Percentiles rank a stretch among this genome's conserved stretches.
Evolutionary conservation across 2,329 filamentous ascomycete species (phyloP).

Genomic region (Nectriaceae sp.): DNA sequence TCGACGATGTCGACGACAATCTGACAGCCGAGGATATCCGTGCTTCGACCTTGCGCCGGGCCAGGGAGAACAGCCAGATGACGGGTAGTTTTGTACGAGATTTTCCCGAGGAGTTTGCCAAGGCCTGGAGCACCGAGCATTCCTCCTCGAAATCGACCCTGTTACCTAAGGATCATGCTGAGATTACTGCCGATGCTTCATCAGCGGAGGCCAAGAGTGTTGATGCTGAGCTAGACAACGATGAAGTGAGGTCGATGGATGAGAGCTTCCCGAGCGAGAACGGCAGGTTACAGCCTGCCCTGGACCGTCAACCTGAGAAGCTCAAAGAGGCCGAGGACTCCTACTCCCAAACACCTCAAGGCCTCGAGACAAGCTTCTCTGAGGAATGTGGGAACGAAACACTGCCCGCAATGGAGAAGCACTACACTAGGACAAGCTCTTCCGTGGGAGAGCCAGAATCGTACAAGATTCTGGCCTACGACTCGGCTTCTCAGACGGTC

Average conservation of each 20-base stretch:
- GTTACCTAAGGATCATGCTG: constrained; percentile 19
- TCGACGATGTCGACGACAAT: constrained; percentile 23
- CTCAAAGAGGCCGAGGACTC: constrained; percentile 33
- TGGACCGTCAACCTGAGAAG: constrained; percentile 27
- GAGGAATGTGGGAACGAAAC: constrained; percentile 43
- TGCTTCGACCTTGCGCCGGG: constrained; percentile 32
- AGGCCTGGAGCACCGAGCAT: constrained; percentile 40
- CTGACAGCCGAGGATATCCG: constrained; percentile 36
- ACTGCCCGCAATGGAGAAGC: constrained; percentile 39
- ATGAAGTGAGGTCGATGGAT: constrained; percentile 41
- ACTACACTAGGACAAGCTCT: constrained; percentile 18
- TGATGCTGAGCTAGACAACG: constrained; percentile 27
- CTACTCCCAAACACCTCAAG: constrained; percentile 48
- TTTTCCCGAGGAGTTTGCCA: constrained; percentile 53
- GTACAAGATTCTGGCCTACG: constrained; percentile 70
- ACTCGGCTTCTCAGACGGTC: constrained; percentile 58
- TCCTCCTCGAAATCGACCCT: constrained; percentile 28
- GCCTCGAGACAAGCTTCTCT: constrained; percentile 49
- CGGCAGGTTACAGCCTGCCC: constrained; percentile 30
- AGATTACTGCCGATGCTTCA: neutral
- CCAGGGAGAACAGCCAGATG: constrained; percentile 29
- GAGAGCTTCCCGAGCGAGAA: constrained; percentile 39
- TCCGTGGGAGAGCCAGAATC: constrained; percentile 10
- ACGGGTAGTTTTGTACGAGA: constrained; percentile 53
- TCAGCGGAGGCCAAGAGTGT: neutral